A percentile compares a stretch with the other conserved stretches of the same genome.
Evolutionary conservation across 805 yeast genomes (phyloP).

Genomic region (Kluyveromyces dobzhanskii): DNA sequence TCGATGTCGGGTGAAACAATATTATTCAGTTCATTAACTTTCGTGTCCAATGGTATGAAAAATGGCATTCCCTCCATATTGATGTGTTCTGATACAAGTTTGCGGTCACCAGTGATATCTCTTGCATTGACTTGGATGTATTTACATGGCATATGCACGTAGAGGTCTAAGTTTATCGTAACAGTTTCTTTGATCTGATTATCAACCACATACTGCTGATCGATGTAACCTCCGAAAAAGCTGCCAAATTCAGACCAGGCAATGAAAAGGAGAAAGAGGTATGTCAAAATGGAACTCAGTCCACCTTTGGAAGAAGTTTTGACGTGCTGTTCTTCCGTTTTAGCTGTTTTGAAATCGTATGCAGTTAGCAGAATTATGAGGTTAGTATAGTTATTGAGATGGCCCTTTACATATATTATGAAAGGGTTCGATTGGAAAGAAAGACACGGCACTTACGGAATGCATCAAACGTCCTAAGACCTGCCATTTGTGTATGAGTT

Average conservation of each 20-base stretch:
- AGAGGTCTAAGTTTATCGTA: conserved; percentile 67
- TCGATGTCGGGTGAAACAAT: conserved; percentile 56
- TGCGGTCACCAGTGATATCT: conserved; percentile 71
- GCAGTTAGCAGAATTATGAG: too few species aligned
- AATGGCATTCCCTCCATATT: conserved; percentile 59
- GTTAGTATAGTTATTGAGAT: too few species aligned
- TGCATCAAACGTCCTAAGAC: conserved; percentile 57
- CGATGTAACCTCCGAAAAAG: conserved; percentile 72
- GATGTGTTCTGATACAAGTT: conserved; percentile 69
- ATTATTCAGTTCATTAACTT: conserved; percentile 38
- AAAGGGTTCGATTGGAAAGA: background rate
- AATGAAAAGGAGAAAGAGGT: conserved; percentile 54
- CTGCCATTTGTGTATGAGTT: too few species aligned
- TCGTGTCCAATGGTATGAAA: conserved; percentile 43
- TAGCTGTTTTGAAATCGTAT: conserved; percentile 34
- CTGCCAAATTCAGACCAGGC: conserved; percentile 83
- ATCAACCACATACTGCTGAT: conserved; percentile 73
- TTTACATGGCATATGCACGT: conserved; percentile 79
- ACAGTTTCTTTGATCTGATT: conserved; percentile 47
- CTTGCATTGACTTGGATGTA: conserved; percentile 63
- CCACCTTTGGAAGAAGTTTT: conserved; percentile 76
- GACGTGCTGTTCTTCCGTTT: conserved; percentile 59
- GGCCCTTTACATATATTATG: too few species aligned
- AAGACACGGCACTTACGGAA: conserved; percentile 42
- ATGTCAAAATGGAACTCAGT: conserved; percentile 54